Conservation (phyloP, 495 filamentous ascomycete species). For the Aspergillus mulundensis region DNA sequence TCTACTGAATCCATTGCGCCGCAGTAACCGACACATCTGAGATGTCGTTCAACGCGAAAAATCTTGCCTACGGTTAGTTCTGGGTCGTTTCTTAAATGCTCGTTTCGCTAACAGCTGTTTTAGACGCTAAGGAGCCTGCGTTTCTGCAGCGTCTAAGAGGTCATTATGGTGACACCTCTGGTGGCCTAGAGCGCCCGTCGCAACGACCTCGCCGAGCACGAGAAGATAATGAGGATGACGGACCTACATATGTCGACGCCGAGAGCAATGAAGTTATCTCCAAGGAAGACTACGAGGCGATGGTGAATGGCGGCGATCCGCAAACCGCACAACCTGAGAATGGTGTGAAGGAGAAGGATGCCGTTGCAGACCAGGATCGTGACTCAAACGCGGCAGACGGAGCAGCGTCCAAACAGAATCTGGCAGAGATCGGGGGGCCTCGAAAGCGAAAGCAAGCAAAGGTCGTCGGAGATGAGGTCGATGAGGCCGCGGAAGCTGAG, state of each 20-base stretch:
- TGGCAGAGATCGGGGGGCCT: slow-evolving; percentile 41
- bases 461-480: slow-evolving; percentile 34
- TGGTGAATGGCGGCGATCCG: slow-evolving; percentile 26
- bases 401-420: slow-evolving; percentile 28
- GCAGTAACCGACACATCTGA: not conserved
- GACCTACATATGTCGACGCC: slow-evolving; percentile 47
- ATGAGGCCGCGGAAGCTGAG: slow-evolving; percentile 22
- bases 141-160: slow-evolving; percentile 44
- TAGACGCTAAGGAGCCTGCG: slow-evolving; percentile 46
- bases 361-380: slow-evolving; percentile 12
- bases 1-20: not conserved
- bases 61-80: slow-evolving; percentile 43
- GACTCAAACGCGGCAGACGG: slow-evolving; percentile 18
- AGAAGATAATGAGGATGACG: slow-evolving; percentile 40
- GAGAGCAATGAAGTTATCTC: slow-evolving; percentile 46
- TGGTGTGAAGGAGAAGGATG: slow-evolving; percentile 9
- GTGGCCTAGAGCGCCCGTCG: slow-evolving; percentile 41
- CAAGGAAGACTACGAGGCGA: slow-evolving; percentile 44
- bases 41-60: slow-evolving; percentile 48
- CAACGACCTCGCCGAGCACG: slow-evolving; percentile 36
- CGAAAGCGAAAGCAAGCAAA: slow-evolving; percentile 45
- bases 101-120: not conserved
- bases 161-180: slow-evolving; percentile 36
- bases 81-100: not conserved
- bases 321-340: slow-evolving; percentile 11